Conservation (phyloP, 2,329 filamentous ascomycete species). For the Stachybotrys echinatus region DNA sequence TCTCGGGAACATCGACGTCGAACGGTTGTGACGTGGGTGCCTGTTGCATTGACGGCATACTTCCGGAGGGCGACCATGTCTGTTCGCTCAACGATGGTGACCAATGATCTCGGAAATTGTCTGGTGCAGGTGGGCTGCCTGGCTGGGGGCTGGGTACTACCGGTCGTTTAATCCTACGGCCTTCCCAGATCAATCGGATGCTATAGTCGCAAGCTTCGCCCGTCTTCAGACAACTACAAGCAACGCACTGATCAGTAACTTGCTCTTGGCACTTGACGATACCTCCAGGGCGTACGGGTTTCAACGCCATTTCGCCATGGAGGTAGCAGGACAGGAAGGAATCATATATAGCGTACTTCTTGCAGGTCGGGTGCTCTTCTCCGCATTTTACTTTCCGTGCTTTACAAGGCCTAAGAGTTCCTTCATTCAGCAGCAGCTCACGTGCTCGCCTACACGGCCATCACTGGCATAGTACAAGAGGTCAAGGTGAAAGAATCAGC, state of each 20-base stretch:
- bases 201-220: slow-evolving; percentile 75
- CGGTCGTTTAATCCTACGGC: slow-evolving; percentile 35
- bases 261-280: too few relatives aligned
- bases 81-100: not conserved
- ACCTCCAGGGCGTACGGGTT: too few relatives aligned
- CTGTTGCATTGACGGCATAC: not conserved
- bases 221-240: slow-evolving; percentile 58
- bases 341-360: slow-evolving; percentile 37
- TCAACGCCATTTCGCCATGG: too few relatives aligned
- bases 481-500: slow-evolving; percentile 8
- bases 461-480: not conserved
- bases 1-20: not conserved
- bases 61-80: not conserved
- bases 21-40: not conserved
- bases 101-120: not conserved
- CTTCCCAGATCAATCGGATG: slow-evolving; percentile 77
- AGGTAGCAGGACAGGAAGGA: not conserved
- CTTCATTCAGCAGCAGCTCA: slow-evolving; percentile 1
- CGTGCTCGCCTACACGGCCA: not conserved
- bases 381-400: slow-evolving; percentile 69
- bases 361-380: slow-evolving; percentile 68
- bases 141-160: not conserved
- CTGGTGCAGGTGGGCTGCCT: not conserved
- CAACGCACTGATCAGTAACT: not conserved
- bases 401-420: slow-evolving; percentile 65